Evolutionary conservation across 2,329 filamentous ascomycete genomes (phyloP), one percentile per base, ranked within the genome.

Genomic region (Clarireedia hainanense): DNA sequence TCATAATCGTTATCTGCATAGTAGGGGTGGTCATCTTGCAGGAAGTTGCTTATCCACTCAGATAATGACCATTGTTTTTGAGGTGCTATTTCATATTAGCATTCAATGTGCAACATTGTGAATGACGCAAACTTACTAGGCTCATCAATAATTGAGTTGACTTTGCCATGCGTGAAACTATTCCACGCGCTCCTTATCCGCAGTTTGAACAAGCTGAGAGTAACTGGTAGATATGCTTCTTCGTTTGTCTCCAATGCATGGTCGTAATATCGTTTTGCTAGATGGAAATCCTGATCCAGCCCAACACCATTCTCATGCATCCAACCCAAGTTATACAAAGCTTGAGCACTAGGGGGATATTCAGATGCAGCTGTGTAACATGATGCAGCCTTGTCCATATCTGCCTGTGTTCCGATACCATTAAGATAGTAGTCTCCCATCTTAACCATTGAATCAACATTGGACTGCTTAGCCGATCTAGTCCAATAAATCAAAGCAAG

Each of bases 241-340:
- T 85, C 80, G 65, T 96, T 99, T 0, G 92, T 91, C 67, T 91
- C 89, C 30, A 96, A 75, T 1, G 94, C 92, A 58, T 94, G 80
- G 65, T 99, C 94, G 68, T 99, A 99, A 72, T 91, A 96, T 53
- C 94, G 80, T 73, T 99, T 99, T 2, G 95, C 94, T 56, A 99
- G 83, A 68, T 99, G 94, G 70, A 95, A 99, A 68, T 99, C 94
- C 69, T 99, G 94, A 54, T 88, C 86, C 20, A 97, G 81, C 2
- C 91, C 90, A 50, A 97, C 79, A 6, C 94, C 94, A 67, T 97
- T 96, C 72, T 99, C 94, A 67, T 99, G 91, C 92, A 99, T 97
- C 94, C 94, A 99, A 5, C 94, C 95, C 14, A 99, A 77, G 66
- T 99, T 97, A 81, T 91, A 99, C 56, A 96, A 83, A 14, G 95